Conservation (phyloP, 176 grass and related monocot species). For the Triticum turgidum region DNA sequence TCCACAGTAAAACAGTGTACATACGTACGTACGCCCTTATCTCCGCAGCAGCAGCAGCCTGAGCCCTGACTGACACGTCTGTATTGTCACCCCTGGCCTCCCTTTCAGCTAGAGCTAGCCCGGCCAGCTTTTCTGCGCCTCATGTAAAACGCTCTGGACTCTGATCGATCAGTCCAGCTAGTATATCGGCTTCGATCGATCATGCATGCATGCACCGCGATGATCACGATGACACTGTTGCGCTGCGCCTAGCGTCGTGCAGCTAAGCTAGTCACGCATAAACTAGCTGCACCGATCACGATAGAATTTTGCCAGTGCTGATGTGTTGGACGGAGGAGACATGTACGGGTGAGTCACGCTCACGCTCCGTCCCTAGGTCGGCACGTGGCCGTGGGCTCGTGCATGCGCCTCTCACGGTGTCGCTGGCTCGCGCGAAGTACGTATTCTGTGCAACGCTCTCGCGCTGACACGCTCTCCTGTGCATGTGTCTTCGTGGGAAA, state of each 20-base stretch:
- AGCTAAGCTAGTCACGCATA: not conserved
- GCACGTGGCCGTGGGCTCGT: not conserved
- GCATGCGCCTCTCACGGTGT: not conserved
- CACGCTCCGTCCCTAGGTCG: not conserved
- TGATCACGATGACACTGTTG: not conserved
- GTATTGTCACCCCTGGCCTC: slow-evolving; percentile 32
- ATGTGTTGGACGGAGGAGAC: not conserved
- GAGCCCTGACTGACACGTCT: not conserved
- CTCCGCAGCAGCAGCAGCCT: not conserved
- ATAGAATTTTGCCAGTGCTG: not conserved
- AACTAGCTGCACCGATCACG: not conserved
- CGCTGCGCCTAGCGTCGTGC: not conserved
- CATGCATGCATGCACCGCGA: not conserved
- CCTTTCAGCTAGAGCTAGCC: not conserved
- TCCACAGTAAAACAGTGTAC: slow-evolving; percentile 7
- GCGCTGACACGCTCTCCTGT: not conserved
- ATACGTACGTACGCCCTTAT: slow-evolving; percentile 24
- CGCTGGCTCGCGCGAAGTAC: too few relatives aligned
- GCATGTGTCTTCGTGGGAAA: not conserved
- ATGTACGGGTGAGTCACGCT: not conserved
- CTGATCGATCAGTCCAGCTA: not conserved
- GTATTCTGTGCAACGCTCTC: not conserved
- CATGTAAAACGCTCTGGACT: not conserved
- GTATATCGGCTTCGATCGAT: too few relatives aligned
- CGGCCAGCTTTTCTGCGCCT: not conserved